Evolutionary conservation across 176 grass and related monocot genomes (phyloP), one percentile per base, ranked within the genome.

Genomic region (Cenchrus purpureus): DNA sequence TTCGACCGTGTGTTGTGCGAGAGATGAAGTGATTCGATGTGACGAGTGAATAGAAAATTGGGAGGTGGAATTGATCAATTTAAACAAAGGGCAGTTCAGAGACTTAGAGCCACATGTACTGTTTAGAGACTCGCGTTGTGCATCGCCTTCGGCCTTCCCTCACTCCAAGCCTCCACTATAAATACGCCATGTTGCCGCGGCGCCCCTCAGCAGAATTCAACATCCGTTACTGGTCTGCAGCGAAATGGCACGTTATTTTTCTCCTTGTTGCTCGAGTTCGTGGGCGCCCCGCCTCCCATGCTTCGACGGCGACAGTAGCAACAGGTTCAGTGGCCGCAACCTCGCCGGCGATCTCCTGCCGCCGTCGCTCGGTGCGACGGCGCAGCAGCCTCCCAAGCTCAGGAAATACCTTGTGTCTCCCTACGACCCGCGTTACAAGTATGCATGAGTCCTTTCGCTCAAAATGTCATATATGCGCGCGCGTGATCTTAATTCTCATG

Each of bases 361-460:
- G 14, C 93, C 93, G 42, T 92, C 90, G 59, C 90, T 92, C 7
- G 85, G 90, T 8, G 85, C 69, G 7, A 75, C 84, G 68, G 16
- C 63, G 55, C 82, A 64, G 11, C 74, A 85, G 15, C 28, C 82
- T 71, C 81, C 46, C 8, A 83, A 67, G 68, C 81, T 88, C 31
- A 86, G 82, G 85, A 90, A 65, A 70, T 80, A 88, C 77, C 80
- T 90, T 0, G 43, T 95, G 63, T 88, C 87, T 4, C 90, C 93
- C 61, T 86, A 83, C 13, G 84, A 90, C 52, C 85, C 85, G 10
- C 90, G 65, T 49, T 95, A 95, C 87, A 90, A 85, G 93, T 95
- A 95, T 25, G 25, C 25, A 25, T 20, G 89, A 62, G 68, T 5
- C 3, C 7, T 44, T 42, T 40, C 53, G 7, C 20, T 22, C 7